Base-by-base conservation (phyloP, 2,329 filamentous ascomycete genomes). In the Aspergillus nomiae region DNA sequence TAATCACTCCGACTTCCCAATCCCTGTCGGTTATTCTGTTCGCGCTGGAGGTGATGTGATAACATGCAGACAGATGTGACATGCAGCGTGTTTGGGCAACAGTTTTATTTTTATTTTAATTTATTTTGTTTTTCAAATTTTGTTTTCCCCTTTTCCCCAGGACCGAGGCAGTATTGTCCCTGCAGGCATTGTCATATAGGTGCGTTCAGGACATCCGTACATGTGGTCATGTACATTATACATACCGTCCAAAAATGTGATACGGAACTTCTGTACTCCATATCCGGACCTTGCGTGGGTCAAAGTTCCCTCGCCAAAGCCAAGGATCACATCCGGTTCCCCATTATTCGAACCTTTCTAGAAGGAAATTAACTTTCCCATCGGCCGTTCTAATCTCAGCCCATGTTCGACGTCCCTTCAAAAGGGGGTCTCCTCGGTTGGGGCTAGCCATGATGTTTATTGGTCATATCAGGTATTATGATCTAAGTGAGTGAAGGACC, bases 331-430 rank as follows among this genome's bases (percentile, higher is more conserved):
- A 58, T 56, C 56, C 51, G 34, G 26, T 57, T 56, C 61, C 56
- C 64, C 65, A 66, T 64, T 55, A 59, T 69, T 70, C 64, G 67
- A 74, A 74, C 66, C 68, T 70, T 75, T 75, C 73, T 75, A 76
- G 73, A 76, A 76, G 71, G 67, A 71, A 68, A 68, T 67, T 74
- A 73, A 65, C 67, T 69, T 74, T 71, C 63, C 65, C 60, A 55
- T 55, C 51, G 34, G n/a, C 26, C 21, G 51, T 55, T 55, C 61
- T 70, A 67, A 65, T 67, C 66, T 69, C 66, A 70, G 56, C 56
- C 50, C 60, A 62, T 58, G 38, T 53, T 62, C 21, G 53, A 58
- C 41, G 53, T 24, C 61, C 56, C 56, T 59, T 50, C 46, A 66
- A 68, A 68, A 64, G 63, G 66, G 65, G 58, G 30, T 36, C 51